A percentile compares a stretch with the other conserved stretches of the same genome.
Evolutionary conservation across 2,329 filamentous ascomycete species (phyloP).

Genomic region (Ampelomyces quisqualis): DNA sequence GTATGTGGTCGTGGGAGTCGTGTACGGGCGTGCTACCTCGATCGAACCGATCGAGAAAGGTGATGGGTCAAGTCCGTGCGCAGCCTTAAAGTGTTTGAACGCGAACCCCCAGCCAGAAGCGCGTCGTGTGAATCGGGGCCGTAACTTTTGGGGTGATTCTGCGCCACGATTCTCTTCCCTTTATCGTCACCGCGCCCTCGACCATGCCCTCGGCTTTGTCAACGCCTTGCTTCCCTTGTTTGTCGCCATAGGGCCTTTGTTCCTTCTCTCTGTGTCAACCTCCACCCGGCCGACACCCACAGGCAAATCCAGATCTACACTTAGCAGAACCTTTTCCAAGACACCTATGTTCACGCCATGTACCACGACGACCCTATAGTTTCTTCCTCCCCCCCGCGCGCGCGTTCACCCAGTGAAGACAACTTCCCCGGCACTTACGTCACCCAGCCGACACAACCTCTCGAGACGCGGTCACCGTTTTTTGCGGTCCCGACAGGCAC

Average conservation of each 20-base stretch:
- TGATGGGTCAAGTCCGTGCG: constrained; percentile 22
- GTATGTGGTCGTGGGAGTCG: background rate
- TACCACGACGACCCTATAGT: constrained; percentile 38
- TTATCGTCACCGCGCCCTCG: constrained; percentile 6
- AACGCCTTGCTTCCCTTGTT: constrained; percentile 13
- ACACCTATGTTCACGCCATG: constrained; percentile 21
- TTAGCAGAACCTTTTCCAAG: background rate
- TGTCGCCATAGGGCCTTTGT: constrained; percentile 6
- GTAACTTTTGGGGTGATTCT: constrained; percentile 15
- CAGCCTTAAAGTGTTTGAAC: background rate
- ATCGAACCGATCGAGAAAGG: constrained; percentile 14
- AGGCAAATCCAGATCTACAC: background rate
- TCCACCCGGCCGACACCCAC: background rate
- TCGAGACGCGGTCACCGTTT: constrained; percentile 31
- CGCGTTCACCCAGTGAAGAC: constrained; percentile 47
- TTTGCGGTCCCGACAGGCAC: constrained; percentile 27
- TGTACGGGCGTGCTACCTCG: background rate
- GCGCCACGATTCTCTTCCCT: constrained; percentile 11
- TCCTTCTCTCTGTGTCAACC: constrained; percentile 3
- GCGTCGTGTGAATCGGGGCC: constrained; percentile 6
- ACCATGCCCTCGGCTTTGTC: constrained; percentile 20
- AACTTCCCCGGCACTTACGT: constrained; percentile 53
- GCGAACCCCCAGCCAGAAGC: constrained; percentile 4
- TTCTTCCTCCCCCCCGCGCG: constrained; percentile 33
- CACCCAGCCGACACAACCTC: constrained; percentile 44